Base-by-base conservation (phyloP, 345 rosid species). In the Hypericum androsaemum region DNA sequence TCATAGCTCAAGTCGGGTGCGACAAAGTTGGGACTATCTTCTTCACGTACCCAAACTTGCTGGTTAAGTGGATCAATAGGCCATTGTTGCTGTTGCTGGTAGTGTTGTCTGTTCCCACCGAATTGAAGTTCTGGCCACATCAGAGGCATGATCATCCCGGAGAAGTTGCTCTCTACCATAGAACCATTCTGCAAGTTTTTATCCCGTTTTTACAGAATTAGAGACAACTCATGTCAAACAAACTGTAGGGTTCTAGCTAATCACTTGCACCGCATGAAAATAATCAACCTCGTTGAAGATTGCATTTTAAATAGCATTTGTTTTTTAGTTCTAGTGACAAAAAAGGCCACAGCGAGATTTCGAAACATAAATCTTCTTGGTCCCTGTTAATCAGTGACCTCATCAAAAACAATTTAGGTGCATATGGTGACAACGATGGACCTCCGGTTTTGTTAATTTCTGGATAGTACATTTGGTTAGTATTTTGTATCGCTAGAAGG, bases 1-100 rank as follows among this genome's bases (percentile, higher is more conserved):
- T 74, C 95, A 17, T 80, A 77, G 39, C 94, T 82, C 66, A 85
- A 59, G 41, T 82, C 89, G 0, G 81, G 69, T 62, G 75, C 62
- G 5, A 69, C 50, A 52, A 78, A 69, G 68, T 73, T 76, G 45
- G 60, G 71, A 66, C 56, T 52, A 41, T 79, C 81, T 53, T 81
- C 89, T 72, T 79, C 92, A 70, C 76, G 70, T 61, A 73, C 84
- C 95, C 88, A 88, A 60, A 67, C 59, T 3, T 74, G 83, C 60
- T 73, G 99, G 58, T 76, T 77, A 57, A 74, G 56, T 12, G 75
- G 71, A 45, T 83, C 87, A 39, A 56, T 52, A 42, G 71, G 78
- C 89, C 87, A 86, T 62, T 82, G 89, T 44, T 74, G 95, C 61
- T 82, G 89, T 44, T 74, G 95, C 41, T 71, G 82, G 67, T 55